Evolutionary conservation across 2,329 filamentous ascomycete genomes (phyloP).

Genomic region (Arthrobotrys megalospora): DNA sequence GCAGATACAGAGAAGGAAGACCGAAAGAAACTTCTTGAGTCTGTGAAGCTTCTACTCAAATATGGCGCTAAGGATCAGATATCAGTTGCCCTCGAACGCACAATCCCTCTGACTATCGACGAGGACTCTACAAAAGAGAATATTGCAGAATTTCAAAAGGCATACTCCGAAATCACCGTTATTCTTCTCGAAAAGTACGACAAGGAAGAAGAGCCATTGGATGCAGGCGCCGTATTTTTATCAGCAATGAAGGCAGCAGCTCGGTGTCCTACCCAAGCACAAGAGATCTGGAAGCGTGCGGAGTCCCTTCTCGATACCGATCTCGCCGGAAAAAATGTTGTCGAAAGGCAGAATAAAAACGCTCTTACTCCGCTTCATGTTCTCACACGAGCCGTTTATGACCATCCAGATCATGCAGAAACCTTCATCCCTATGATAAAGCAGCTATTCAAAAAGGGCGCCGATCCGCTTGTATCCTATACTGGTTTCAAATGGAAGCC

Average conservation of each 20-base stretch:
- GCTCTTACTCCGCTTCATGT: not conserved
- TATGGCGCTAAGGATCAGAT: constrained; percentile 3
- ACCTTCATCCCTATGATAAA: constrained; percentile 6
- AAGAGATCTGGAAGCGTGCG: constrained; percentile 7
- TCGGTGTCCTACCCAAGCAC: not conserved
- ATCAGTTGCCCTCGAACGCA: constrained; percentile 1
- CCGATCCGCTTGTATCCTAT: not conserved
- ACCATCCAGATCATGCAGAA: constrained; percentile 5
- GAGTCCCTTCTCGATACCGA: not conserved
- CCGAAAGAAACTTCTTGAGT: constrained; percentile 13
- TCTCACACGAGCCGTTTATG: not conserved
- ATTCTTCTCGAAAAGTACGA: constrained; percentile 12
- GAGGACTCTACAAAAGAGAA: not conserved
- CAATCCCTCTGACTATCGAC: not conserved
- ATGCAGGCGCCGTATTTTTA: not conserved
- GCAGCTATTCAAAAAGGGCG: not conserved
- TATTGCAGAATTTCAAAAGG: not conserved
- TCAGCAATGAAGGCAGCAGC: constrained; percentile 2
- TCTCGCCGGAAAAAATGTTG: not conserved
- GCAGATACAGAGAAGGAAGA: not conserved
- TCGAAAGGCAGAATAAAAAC: not conserved
- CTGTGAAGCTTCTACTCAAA: constrained; percentile 7
- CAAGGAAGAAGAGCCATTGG: not conserved
- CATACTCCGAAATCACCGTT: not conserved
- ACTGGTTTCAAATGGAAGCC: not conserved